Evolutionary conservation across 176 grass and related monocot genomes (phyloP), one percentile per base, ranked within the genome.

Genomic region (Sorghum bicolor): DNA sequence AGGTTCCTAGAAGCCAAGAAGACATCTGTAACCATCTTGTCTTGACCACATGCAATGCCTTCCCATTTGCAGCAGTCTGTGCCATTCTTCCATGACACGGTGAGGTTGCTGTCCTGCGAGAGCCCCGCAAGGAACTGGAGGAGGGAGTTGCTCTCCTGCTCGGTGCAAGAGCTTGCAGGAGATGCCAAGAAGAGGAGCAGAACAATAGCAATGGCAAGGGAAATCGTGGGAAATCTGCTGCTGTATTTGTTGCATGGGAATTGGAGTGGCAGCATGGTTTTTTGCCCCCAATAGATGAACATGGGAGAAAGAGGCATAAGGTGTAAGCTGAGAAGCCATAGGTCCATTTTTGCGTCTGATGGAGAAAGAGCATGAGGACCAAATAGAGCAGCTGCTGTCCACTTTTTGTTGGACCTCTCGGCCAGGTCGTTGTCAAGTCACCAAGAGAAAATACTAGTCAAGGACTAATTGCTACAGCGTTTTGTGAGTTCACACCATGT

Each of bases 51-150:
- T 3, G 43, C 12, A 14, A 44, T 44, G 72, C 90, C 90, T 28
- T 89, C 68, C 90, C 90, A 92, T 12, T 5, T 0, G 60, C 90
- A 92, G 58, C 86, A 92, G 22, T 89, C 82, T 1, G n/a, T 74
- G 29, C 61, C 22, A 3, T 17, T 89, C 76, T 28, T 20, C 89
- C 90, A 89, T 7, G 78, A 10, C 3, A 8, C 5, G 5, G 3
- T 5, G 10, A 91, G 81, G 8, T 71, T 45, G 5, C 22, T 10
- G 6, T 33, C 60, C 29, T 1, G 22, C 0, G 86, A 82, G 32
- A 92, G 72, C 8, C 79, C 82, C 0, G 44, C 58, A 4, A 89
- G 82, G 73, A 89, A 85, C 64, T 28, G 60, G 52, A 89, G 58
- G 6, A 92, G 86, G 20, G 82, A 82, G 71, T 36, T 45, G 20